A percentile compares a stretch with the other conserved stretches of the same genome.
Conservation (phyloP, 228 moss, liverwort and hornwort species). For the Sphagnum fallax region DNA sequence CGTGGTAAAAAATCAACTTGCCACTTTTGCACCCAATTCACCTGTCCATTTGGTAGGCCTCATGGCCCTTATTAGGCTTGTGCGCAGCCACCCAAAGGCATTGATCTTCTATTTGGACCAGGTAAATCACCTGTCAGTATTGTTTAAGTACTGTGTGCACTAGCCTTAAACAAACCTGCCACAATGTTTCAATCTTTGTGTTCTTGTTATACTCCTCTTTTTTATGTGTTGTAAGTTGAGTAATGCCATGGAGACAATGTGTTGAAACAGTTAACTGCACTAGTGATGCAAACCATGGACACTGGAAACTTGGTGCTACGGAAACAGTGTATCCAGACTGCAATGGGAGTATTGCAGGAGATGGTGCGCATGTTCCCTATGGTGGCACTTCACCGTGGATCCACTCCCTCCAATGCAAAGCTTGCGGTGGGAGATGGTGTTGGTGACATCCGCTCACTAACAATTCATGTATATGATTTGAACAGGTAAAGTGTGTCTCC, state of each 20-base stretch:
- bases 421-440: constrained; percentile 10
- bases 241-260: too few species aligned
- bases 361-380: constrained; percentile 10
- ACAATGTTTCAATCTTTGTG: not conserved
- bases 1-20: constrained; percentile 6
- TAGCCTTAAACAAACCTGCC: not conserved
- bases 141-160: not conserved
- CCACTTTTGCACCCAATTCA: constrained; percentile 5
- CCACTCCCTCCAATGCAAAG: constrained; percentile 8
- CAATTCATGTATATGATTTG: constrained; percentile 10
- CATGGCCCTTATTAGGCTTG: constrained; percentile 6
- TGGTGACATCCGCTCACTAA: constrained; percentile 7
- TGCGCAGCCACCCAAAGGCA: constrained; percentile 6
- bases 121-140: not conserved
- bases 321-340: constrained; percentile 8
- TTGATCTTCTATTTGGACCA: constrained; percentile 3
- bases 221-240: too few species aligned
- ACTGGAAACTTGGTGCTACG: constrained; percentile 5
- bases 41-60: constrained; percentile 8
- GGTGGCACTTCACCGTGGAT: constrained; percentile 10
- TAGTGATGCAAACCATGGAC: constrained; percentile 12
- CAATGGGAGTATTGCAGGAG: constrained; percentile 8
- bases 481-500: constrained; percentile 1
- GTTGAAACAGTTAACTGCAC: not conserved
- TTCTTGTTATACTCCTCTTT: too few species aligned